Evolutionary conservation across 331 rosid species (phyloP).

Genomic region (Dryas integrifolia): DNA sequence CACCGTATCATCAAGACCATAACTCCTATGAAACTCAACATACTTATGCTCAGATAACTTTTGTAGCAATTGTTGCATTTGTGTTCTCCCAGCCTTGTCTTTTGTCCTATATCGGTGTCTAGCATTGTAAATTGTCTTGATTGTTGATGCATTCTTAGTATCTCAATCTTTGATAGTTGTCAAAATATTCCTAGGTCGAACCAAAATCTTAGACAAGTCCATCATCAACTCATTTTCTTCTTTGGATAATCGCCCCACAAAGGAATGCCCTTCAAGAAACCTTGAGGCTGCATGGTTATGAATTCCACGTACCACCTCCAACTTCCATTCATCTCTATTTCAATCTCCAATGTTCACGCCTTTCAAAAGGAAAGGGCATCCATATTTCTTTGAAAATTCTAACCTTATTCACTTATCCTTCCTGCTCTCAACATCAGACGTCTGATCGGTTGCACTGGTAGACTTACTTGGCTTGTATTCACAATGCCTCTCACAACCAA

Average conservation of each 20-base stretch:
- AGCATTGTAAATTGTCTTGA: neutral
- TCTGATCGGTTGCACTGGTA: too few relatives aligned
- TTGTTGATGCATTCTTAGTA: neutral
- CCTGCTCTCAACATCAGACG: too few relatives aligned
- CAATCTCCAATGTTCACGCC: too few relatives aligned
- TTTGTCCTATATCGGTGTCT: neutral
- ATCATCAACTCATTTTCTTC: neutral
- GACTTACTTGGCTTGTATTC: too few relatives aligned
- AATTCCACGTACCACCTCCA: neutral
- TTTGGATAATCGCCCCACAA: neutral
- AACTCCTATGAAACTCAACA: neutral
- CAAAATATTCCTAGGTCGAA: neutral
- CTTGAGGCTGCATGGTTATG: neutral
- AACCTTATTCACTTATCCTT: too few relatives aligned
- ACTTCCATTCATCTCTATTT: too few relatives aligned
- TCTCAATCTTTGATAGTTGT: neutral
- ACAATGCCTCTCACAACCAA: too few relatives aligned
- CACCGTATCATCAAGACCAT: neutral
- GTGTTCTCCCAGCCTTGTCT: neutral
- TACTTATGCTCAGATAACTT: neutral
- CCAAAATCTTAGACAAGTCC: neutral
- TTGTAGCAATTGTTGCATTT: neutral
- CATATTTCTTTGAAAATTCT: too few relatives aligned
- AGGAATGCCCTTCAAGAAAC: neutral
- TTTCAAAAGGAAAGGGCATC: too few relatives aligned